A percentile compares a stretch with the other conserved stretches of the same genome.
phyloP scores from a whole-genome alignment of 108 stramenopile species.

The Nitzschia sp. region DNA sequence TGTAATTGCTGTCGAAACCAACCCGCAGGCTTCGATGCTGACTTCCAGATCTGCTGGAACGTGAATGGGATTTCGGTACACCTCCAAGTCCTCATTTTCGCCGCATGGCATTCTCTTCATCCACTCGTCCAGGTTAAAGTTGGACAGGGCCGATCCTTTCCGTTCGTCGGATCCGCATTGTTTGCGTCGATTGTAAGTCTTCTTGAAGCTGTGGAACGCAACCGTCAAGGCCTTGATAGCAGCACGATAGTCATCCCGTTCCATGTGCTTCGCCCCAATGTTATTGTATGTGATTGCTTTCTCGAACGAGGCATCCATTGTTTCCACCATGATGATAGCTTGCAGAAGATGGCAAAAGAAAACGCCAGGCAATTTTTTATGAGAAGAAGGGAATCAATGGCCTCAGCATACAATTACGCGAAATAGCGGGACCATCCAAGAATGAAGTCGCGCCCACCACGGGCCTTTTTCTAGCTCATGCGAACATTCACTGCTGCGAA shows the following conservation, averaged over 20 bases:
- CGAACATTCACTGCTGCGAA: too few relatives aligned
- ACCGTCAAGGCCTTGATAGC: not conserved
- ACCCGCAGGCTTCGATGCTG: not conserved
- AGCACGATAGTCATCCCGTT: not conserved
- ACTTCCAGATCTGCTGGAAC: not conserved
- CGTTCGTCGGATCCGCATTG: not conserved
- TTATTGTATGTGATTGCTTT: slow-evolving; percentile 9
- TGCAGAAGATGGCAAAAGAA: too few relatives aligned
- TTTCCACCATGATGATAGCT: too few relatives aligned
- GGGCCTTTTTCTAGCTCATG: too few relatives aligned
- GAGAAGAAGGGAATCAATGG: too few relatives aligned
- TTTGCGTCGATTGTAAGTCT: not conserved
- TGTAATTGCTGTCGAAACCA: slow-evolving; percentile 5
- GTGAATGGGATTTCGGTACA: not conserved
- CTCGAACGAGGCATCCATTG: too few relatives aligned
- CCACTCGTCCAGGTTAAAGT: slow-evolving; percentile 7
- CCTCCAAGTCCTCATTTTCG: not conserved
- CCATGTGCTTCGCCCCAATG: slow-evolving; percentile 3
- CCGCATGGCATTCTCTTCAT: not conserved
- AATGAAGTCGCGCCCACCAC: too few relatives aligned
- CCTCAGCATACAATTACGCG: too few relatives aligned
- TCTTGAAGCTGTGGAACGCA: not conserved
- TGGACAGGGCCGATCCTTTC: not conserved
- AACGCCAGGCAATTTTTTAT: too few relatives aligned
- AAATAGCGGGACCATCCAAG: too few relatives aligned